phyloP scores from a whole-genome alignment of 2,329 filamentous ascomycete species.

The Fusarium beomiforme region DNA sequence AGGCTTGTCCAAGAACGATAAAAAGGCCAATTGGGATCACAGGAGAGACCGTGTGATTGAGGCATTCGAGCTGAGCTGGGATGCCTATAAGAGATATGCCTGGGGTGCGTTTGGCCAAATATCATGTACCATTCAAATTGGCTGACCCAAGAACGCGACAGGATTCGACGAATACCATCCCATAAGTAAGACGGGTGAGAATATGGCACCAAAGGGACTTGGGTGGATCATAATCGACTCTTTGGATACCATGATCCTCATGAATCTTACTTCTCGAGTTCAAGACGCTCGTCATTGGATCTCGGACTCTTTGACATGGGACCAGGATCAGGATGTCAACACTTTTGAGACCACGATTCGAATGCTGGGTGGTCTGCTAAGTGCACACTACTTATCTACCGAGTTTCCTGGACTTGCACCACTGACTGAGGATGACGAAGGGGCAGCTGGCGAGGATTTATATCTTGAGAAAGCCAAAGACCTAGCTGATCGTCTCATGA shows the following conservation, averaged over 20 bases:
- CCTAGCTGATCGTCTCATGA: slow-evolving; percentile 84
- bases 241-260: slow-evolving; percentile 95
- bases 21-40: slow-evolving; percentile 75
- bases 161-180: slow-evolving; percentile 90
- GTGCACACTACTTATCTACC: slow-evolving; percentile 93
- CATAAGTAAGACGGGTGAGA: slow-evolving; percentile 77
- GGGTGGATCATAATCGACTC: slow-evolving; percentile 99
- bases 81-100: slow-evolving; percentile 89
- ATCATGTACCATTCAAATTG: neutral
- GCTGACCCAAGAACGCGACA: slow-evolving; percentile 49
- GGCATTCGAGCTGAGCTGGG: slow-evolving; percentile 91
- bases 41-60: slow-evolving; percentile 85
- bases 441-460: slow-evolving; percentile 82
- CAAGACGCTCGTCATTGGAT: slow-evolving; percentile 91
- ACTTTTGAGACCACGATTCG: slow-evolving; percentile 98
- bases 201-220: slow-evolving; percentile 89
- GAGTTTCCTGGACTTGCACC: slow-evolving; percentile 83
- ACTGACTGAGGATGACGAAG: slow-evolving; percentile 74
- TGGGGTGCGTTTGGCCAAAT: slow-evolving; percentile 75
- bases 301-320: slow-evolving; percentile 79
- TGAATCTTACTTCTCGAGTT: slow-evolving; percentile 92
- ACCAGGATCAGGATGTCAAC: slow-evolving; percentile 94
- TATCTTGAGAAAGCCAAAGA: slow-evolving; percentile 97
- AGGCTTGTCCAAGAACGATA: slow-evolving; percentile 57
- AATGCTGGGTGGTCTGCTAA: slow-evolving; percentile 92